Evolutionary conservation across 2,329 filamentous ascomycete species (phyloP), one percentile per base, ranked within the genome.

Genomic region (Aureobasidium sp.): DNA sequence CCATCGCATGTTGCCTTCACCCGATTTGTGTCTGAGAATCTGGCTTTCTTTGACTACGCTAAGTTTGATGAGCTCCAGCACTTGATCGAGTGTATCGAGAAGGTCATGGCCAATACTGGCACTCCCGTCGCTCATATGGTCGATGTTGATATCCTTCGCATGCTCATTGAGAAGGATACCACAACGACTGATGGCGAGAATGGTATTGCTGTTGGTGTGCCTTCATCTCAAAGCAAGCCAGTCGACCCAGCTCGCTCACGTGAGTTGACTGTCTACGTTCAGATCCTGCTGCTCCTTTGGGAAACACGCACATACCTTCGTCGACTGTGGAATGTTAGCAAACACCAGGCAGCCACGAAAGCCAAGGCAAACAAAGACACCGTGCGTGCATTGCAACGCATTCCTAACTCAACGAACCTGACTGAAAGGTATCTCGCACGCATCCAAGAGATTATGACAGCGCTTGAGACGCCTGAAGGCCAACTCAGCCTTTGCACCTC

Each of bases 41-140:
- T 99, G 65, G 90, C 91, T 0, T 95, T 92, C 73, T 90, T 97
- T 65, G 95, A 99, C 59, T 97, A 96, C 66, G 81, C 85, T 54
- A 89, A 88, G 1, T 76, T 93, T 6, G 91, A 93, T 62, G 94
- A 99, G 72, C 76, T 99, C 1, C 82, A 93, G 37, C 82, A 85
- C 34, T 85, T 91, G 1, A 85, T 97, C 27, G 79, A 81, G 14
- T 82, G 83, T 29, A 85, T 97, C 73, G 93, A 99, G 72, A 91
- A 89, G 70, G 84, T 95, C 50, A 90, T 97, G 16, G 86, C 89
- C 7, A 84, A 85, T n/a, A 95, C 89, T 0, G 95, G 94, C 13
- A 88, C 91, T 0, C 82, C 85, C 9, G 84, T 97, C 41, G 91
- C 91, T 1, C 91, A 97, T 68, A 82, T 86, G 1, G 95, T 99